Base-by-base conservation (phyloP, 2,329 filamentous ascomycete genomes). In the Saccharata proteae region DNA sequence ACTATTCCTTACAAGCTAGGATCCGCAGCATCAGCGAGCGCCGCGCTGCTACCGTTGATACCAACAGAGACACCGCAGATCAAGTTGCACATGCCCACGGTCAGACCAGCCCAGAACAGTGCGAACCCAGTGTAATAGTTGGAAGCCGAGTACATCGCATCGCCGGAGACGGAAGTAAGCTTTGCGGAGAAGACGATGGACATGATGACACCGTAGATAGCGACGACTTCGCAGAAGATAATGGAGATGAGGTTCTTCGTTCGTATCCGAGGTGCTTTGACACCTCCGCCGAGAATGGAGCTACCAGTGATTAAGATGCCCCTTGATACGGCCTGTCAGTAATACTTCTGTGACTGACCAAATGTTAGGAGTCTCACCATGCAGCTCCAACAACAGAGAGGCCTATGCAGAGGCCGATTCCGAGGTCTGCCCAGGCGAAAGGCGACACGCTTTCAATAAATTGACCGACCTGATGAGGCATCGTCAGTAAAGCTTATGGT, bases 171-270 rank as follows among this genome's bases (percentile, higher is more conserved):
- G 34, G 69, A 57, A 46, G 72, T 70, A 46, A 98, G 64, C 61
- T 94, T 93, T 39, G 86, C 72, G 26, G 86, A 92, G 66, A 96
- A 96, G 49, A 98, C 81, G 56, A 98, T 98, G 48, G 86, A 80
- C 85, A 98, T 98, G 64, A 98, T 98, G 61, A 98, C 88, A 49
- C 92, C 92, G 70, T 98, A 98, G 59, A 98, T 98, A 60, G 90
- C 90, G 51, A 98, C 90, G 52, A 98, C 90, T 65, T 98, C 90
- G 67, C 90, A 98, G 65, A 98, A 98, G 64, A 98, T 96, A 61
- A 98, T 98, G 49, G 88, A 96, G 57, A 98, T 96, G 52, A 98
- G 63, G 69, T 98, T 98, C 77, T 98, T 98, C 41, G 90, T 98
- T 57, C 90, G 83, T 62, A 98, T 98, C 48, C 90, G 80, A 21